Evolutionary conservation across 2,329 filamentous ascomycete genomes (phyloP), one percentile per base, ranked within the genome.

Genomic region (Alternaria brassicicola): DNA sequence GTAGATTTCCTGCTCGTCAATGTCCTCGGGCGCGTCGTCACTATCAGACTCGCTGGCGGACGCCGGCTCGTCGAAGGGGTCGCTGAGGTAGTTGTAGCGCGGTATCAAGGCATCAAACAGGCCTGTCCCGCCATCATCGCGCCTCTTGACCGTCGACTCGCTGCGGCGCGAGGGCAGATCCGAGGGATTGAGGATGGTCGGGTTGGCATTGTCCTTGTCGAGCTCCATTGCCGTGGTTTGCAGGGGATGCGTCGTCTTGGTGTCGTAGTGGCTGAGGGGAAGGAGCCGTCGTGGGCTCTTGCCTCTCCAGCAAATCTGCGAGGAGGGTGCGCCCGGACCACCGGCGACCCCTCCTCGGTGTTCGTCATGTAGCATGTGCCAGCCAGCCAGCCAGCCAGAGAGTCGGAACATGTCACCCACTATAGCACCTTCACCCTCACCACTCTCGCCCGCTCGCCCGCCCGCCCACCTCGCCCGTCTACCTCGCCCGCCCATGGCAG

Each of bases 1-100:
- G 75, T 94, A 99, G 39, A 99, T 94, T 79, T 99, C 95, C 78
- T 97, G 95, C 77, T 96, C 92, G 74, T 99, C 95, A 67, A 99
- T 97, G 56, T 91, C 90, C 69, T 98, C 93, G 33, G 88, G 83
- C 1, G 82, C 81, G 47, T 87, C 83, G 47, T 88, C 83, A 45
- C 87, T 84, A 57, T 89, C 86, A 7, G 78, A 78, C 46, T 76
- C 69, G 46, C 73, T 77, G 23, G 77, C 76, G 47, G 72, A 75
- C 26, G 55, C 66, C 46, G 65, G 75, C 69, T 62, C 74, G 61
- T 65, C 77, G 55, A 85, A 83, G 33, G 83, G 81, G 68, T 86
- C 83, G 61, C 74, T 78, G 52, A 80, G 74, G 61, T 82, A 80
- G 55, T 77, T 78, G 63, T 82, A 81, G n/a, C 79, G 75, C 35